Evolutionary conservation across 2,329 filamentous ascomycete genomes (phyloP).

Genomic region (Fusarium aywerte): DNA sequence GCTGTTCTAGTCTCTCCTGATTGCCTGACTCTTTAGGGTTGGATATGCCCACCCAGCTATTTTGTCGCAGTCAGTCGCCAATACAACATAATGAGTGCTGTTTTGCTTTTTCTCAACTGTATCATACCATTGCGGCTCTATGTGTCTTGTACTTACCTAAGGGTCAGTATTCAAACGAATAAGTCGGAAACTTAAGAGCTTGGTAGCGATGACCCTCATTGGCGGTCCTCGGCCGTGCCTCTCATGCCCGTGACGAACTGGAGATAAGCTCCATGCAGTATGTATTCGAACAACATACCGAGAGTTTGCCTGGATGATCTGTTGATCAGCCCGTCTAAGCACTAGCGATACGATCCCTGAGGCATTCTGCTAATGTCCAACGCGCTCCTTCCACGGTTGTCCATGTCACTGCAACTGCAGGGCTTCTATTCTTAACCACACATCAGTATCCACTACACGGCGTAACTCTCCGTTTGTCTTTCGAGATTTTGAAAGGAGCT

Average conservation of each 20-base stretch:
- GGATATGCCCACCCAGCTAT: constrained; percentile 31
- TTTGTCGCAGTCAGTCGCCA: constrained; percentile 10
- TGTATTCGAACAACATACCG: constrained; percentile 13
- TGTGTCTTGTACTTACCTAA: constrained; percentile 5
- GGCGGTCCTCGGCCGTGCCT: constrained; percentile 11
- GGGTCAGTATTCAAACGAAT: constrained; percentile 18
- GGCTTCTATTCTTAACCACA: constrained; percentile 23
- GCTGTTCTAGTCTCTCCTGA: constrained; percentile 1
- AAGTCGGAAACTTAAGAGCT: constrained; percentile 19
- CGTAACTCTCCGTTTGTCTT: constrained; percentile 20
- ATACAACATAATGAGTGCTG: background rate
- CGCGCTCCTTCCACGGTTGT: constrained; percentile 6
- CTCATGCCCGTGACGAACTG: background rate
- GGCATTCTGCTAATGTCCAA: constrained; percentile 15
- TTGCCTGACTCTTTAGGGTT: constrained; percentile 25
- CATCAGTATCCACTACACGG: constrained; percentile 12
- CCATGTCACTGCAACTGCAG: constrained; percentile 12
- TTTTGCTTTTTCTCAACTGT: constrained; percentile 38
- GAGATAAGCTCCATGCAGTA: constrained; percentile 16
- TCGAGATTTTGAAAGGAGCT: constrained; percentile 1
- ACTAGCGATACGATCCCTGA: constrained; percentile 18
- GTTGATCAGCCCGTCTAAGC: constrained; percentile 18
- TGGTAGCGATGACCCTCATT: constrained; percentile 8
- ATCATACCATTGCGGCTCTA: constrained; percentile 39
- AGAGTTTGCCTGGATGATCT: constrained; percentile 7